A percentile compares a stretch with the other conserved stretches of the same genome.
Evolutionary conservation across 164 flowering plant genomes (phyloP).

Genomic region (Tinospora cordifolia): DNA sequence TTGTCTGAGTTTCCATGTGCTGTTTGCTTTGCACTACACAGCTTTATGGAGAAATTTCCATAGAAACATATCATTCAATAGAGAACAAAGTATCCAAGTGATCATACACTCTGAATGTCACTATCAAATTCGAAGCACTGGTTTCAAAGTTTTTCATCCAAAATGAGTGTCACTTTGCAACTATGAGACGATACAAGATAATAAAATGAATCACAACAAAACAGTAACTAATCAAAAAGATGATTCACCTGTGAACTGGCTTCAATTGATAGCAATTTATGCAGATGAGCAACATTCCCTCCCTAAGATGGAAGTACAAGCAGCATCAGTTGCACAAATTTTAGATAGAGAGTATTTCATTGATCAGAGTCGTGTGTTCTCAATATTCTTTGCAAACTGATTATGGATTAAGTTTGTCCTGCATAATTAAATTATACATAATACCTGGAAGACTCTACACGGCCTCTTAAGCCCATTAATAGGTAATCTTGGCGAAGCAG

Average conservation of each 20-base stretch:
- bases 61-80: not conserved
- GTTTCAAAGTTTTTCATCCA: not conserved
- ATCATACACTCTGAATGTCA: not conserved
- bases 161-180: not conserved
- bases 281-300: conserved; percentile 91
- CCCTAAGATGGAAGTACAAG: conserved; percentile 43
- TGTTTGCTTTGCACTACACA: not conserved
- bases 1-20: too few relatives aligned
- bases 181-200: not conserved
- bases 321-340: conserved; percentile 1
- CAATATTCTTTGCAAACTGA: too few relatives aligned
- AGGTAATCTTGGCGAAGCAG: conserved; percentile 32
- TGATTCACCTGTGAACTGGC: conserved; percentile 85
- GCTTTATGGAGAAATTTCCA: not conserved
- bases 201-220: not conserved
- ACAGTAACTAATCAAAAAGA: not conserved
- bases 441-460: conserved; percentile 80
- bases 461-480: conserved; percentile 28
- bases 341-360: not conserved
- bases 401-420: not conserved
- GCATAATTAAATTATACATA: not conserved
- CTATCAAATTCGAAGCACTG: not conserved
- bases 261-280: conserved; percentile 77
- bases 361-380: not conserved
- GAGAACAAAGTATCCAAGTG: not conserved